Evolutionary conservation across 2,329 filamentous ascomycete genomes (phyloP).

Genomic region (Aurifilum marmelostoma): DNA sequence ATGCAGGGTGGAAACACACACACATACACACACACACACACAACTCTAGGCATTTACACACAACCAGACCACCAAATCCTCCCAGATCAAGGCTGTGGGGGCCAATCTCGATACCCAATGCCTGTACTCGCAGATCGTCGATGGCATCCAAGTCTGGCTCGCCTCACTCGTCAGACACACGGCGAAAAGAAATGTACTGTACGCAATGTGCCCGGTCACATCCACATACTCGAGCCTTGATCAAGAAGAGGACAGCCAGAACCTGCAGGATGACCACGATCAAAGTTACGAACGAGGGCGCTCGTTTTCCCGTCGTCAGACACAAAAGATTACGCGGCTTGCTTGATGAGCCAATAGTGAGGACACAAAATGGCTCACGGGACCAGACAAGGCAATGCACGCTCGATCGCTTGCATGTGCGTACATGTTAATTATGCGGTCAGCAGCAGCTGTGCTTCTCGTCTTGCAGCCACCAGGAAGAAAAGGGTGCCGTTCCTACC

Average conservation of each 20-base stretch:
- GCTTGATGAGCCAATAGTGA: background rate
- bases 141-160: background rate
- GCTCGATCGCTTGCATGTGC: constrained; percentile 8
- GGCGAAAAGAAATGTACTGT: background rate
- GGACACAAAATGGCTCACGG: background rate
- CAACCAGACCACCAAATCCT: background rate
- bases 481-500: background rate
- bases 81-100: background rate
- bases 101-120: background rate
- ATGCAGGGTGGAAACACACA: background rate
- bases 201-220: background rate
- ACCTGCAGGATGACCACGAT: no score
- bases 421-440: constrained; percentile 3
- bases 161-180: background rate
- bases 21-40: background rate
- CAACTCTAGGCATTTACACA: background rate
- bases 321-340: background rate
- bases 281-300: background rate
- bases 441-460: constrained; percentile 7
- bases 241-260: no score
- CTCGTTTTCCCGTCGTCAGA: background rate
- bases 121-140: background rate
- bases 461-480: background rate
- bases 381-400: background rate
- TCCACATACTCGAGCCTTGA: background rate